Evolutionary conservation across 768 basidiomycete species (phyloP).

Genomic region (Mycena venus): DNA sequence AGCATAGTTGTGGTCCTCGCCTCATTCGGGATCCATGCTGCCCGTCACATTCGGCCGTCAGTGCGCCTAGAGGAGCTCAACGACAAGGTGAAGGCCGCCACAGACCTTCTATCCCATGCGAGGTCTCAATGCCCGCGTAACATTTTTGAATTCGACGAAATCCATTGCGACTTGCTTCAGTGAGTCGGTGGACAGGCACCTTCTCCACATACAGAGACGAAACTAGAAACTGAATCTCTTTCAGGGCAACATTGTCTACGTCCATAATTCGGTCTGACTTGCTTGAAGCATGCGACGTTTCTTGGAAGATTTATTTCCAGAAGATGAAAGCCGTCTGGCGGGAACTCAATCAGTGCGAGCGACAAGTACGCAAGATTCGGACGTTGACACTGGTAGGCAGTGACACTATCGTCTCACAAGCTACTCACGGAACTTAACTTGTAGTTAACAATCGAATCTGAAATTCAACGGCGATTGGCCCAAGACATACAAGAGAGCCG

Average conservation of each 20-base stretch:
- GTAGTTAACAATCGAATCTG: background rate
- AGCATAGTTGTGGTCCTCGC: background rate
- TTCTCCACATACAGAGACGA: background rate
- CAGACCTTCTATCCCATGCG: background rate
- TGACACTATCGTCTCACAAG: background rate
- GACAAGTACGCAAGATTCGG: background rate
- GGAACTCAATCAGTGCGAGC: background rate
- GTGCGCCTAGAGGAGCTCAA: background rate
- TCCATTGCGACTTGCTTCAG: background rate
- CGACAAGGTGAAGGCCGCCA: background rate
- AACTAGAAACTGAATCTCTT: background rate
- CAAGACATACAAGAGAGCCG: background rate
- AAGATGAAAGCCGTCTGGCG: background rate
- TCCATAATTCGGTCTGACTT: background rate
- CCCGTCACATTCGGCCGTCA: background rate
- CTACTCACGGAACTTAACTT: background rate
- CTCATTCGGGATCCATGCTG: background rate
- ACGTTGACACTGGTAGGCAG: background rate
- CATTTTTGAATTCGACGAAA: background rate
- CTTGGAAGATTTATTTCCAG: background rate
- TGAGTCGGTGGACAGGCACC: background rate
- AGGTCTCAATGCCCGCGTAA: background rate
- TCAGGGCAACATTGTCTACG: background rate
- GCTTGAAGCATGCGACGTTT: background rate
- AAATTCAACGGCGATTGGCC: background rate